A percentile compares a stretch with the other conserved stretches of the same genome.
Conservation (phyloP, 1,284 basidiomycete species). For the Trichosporon asahii region DNA sequence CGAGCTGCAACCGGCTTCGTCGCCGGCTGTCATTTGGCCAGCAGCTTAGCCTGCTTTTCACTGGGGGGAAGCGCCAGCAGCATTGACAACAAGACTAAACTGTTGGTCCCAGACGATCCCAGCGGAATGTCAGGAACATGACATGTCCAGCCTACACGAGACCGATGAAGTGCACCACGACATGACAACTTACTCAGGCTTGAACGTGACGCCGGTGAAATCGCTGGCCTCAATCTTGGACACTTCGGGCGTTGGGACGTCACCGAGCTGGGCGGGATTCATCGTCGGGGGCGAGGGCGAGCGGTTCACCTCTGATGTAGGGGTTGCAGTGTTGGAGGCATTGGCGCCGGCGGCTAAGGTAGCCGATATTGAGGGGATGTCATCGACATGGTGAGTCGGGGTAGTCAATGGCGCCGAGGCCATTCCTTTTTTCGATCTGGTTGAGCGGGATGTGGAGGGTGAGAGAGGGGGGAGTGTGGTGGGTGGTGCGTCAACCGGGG, state of each 20-base stretch:
- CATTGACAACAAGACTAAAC: background rate
- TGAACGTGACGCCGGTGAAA: slow-evolving; percentile 49
- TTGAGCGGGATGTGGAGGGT: background rate
- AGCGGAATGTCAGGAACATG: slow-evolving; percentile 2
- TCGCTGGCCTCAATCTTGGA: slow-evolving; percentile 50
- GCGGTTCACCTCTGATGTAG: background rate
- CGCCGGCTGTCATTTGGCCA: slow-evolving; percentile 1
- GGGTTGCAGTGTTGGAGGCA: background rate
- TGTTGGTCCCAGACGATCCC: background rate
- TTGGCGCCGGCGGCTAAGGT: background rate
- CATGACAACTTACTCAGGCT: slow-evolving; percentile 41
- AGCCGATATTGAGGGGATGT: slow-evolving; percentile 9
- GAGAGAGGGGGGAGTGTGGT: background rate
- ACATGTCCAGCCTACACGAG: background rate
- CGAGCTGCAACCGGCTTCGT: background rate
- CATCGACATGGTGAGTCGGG: slow-evolving; percentile 8
- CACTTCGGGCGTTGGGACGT: slow-evolving; percentile 36
- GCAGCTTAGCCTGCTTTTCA: background rate
- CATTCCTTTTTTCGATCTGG: slow-evolving; percentile 7
- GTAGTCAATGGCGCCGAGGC: slow-evolving; percentile 7
- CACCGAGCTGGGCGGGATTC: slow-evolving; percentile 21
- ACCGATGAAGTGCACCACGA: too few relatives aligned
- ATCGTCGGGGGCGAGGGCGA: slow-evolving; percentile 22
- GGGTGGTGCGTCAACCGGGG: slow-evolving; percentile 6
- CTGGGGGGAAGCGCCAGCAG: background rate